Evolutionary conservation across 1,284 basidiomycete genomes (phyloP), one percentile per base, ranked within the genome.

Genomic region (Tilletia indica): DNA sequence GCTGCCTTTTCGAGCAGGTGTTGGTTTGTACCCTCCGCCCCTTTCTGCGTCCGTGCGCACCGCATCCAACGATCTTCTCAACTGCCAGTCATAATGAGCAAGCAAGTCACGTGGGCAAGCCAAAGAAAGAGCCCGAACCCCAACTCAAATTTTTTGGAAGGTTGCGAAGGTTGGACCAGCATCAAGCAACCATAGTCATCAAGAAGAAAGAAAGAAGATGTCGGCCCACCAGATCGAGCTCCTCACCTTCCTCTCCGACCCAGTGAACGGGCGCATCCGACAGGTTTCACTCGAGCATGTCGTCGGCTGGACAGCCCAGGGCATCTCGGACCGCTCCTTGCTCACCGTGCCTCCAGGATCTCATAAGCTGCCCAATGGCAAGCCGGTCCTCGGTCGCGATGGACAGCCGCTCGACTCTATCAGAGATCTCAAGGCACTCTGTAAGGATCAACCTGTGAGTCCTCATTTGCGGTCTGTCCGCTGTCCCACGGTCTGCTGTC

Each of bases 251-350:
- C 86, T 97, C 64, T 90, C 91, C 78, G 93, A 95, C 79, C 89
- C 88, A 72, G 4, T 21, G n/a, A 97, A 95, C 80, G 92, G 92
- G 0, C 90, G 93, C 82, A 94, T 92, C 34, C 89, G 95, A 56
- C 91, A 93, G 82, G 88, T 96, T 68, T 93, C 95, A 0, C 88
- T 98, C 12, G 88, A 90, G 68, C 93, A 93, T 86, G 88, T 97
- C 19, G 86, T 96, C 16, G 80, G 80, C 25, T 83, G 78, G 72
- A 79, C 78, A 54, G 77, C 75, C 25, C 76, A 79, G 67, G 72
- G 70, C n/a, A 74, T 73, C 69, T 74, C 81, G 1, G 64, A 78
- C 9, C 77, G 82, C n/a, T 71, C 61, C 6, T 72, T 83, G 12
- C 77, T 83, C 49, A 74, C 75, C 45, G 48, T 31, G 11, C n/a